Percentiles rank a stretch among this genome's conserved stretches.
These are phyloP conservation scores for Conticribra weissflogii DNA, from an alignment of 108 stramenopile species.

Conservation along the genomic window DNA sequence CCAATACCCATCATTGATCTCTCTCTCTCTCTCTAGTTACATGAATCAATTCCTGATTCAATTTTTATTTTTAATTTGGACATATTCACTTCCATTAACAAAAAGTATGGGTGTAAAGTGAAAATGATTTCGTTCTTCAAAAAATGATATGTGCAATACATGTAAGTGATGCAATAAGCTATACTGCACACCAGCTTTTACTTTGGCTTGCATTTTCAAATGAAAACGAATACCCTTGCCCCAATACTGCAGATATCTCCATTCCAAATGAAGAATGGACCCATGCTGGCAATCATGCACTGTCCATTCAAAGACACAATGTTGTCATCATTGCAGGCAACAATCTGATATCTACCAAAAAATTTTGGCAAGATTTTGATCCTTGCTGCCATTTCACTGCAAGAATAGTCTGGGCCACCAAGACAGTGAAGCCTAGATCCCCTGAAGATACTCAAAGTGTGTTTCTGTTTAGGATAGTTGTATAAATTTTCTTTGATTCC, in stretches of 20 bases:
- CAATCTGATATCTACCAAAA: conserved; percentile 65
- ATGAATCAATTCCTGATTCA: too few species aligned
- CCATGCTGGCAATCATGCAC: conserved; percentile 64
- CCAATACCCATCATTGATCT: not conserved
- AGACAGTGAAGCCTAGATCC: conserved; percentile 76
- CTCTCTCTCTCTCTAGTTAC: too few species aligned
- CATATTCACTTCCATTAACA: too few species aligned
- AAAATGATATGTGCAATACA: too few species aligned
- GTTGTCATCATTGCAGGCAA: conserved; percentile 68
- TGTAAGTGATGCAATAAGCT: too few species aligned
- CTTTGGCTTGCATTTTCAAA: conserved; percentile 26
- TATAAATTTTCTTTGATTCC: conserved; percentile 37
- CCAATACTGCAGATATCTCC: conserved; percentile 84
- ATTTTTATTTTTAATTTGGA: too few species aligned
- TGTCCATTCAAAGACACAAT: conserved; percentile 82
- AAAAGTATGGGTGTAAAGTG: too few species aligned
- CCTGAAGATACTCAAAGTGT: conserved; percentile 71
- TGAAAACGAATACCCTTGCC: conserved; percentile 79
- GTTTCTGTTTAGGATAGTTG: conserved; percentile 38
- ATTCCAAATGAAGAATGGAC: conserved; percentile 67
- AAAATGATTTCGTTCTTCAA: too few species aligned
- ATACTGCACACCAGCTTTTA: too few species aligned
- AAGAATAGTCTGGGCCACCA: conserved; percentile 68
- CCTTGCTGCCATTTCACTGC: conserved; percentile 67
- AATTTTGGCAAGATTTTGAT: conserved; percentile 63